Evolutionary conservation across 306 rosid species (phyloP).

Genomic region (Astragalus membranaceus): DNA sequence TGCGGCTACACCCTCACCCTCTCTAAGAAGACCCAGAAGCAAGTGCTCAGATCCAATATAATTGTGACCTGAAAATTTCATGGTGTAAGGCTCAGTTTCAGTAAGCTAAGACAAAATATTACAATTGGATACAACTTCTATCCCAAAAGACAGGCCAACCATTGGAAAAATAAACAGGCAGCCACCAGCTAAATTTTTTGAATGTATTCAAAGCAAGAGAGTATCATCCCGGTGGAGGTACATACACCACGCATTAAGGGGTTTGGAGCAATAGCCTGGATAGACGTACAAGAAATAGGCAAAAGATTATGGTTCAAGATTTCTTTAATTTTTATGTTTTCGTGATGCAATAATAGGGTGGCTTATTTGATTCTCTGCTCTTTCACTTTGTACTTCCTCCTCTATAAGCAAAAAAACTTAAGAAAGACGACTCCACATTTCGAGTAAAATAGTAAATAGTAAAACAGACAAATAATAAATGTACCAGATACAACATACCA

Average conservation of each 20-base stretch:
- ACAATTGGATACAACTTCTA: neutral
- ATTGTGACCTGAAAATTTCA: constrained; percentile 66
- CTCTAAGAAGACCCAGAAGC: constrained; percentile 96
- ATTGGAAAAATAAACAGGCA: neutral
- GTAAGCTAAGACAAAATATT: neutral
- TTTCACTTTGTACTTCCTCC: constrained; percentile 8
- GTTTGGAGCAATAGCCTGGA: neutral
- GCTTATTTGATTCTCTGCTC: neutral
- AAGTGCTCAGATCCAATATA: constrained; percentile 98
- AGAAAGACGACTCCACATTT: neutral
- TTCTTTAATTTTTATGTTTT: neutral
- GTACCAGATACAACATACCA: neutral
- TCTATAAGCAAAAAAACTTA: neutral
- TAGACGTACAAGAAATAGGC: neutral
- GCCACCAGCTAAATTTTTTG: neutral
- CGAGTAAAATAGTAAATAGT: neutral
- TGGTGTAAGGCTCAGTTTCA: neutral
- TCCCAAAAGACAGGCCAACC: neutral
- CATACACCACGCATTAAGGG: neutral
- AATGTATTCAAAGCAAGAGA: neutral
- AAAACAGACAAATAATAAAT: neutral
- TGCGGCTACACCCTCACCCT: constrained; percentile 99
- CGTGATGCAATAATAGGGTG: neutral
- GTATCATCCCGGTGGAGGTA: neutral
- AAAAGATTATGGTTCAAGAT: neutral